Percentiles rank a stretch among this genome's conserved stretches.
Evolutionary conservation across 495 filamentous ascomycete genomes (phyloP).

Genomic region (Haplographium delicatum): DNA sequence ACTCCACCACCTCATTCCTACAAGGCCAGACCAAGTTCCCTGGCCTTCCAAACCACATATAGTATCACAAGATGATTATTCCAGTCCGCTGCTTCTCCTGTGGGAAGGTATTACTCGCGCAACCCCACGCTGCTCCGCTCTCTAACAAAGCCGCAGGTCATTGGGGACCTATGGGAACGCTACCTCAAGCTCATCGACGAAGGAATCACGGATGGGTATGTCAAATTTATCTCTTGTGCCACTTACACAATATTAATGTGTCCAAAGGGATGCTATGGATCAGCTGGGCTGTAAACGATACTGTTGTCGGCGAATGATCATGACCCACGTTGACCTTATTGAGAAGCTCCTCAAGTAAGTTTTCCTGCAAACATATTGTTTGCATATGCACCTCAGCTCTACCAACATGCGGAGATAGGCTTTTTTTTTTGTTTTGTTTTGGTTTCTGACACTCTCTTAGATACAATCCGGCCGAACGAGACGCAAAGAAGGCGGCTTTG

Average conservation of each 20-base stretch:
- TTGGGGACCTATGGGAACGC: constrained; percentile 94
- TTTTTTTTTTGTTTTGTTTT: too few relatives aligned
- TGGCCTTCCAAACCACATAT: neutral
- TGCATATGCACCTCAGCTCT: neutral
- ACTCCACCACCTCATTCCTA: neutral
- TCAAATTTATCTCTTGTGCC: constrained; percentile 15
- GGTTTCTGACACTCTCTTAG: constrained; percentile 14
- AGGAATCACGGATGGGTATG: constrained; percentile 71
- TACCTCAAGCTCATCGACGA: constrained; percentile 83
- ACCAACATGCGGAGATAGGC: too few relatives aligned
- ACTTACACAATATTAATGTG: neutral
- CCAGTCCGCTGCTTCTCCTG: constrained; percentile 98
- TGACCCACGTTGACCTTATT: constrained; percentile 99
- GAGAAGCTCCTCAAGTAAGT: constrained; percentile 90
- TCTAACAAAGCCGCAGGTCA: constrained; percentile 56
- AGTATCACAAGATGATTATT: constrained; percentile 75
- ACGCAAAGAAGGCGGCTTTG: constrained; percentile 24
- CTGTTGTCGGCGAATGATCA: constrained; percentile 97
- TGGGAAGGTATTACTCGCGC: constrained; percentile 66
- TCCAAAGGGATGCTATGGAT: constrained; percentile 81
- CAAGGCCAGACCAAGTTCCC: neutral
- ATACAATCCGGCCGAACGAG: constrained; percentile 30
- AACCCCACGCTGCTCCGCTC: constrained; percentile 1
- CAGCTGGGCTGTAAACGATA: constrained; percentile 88
- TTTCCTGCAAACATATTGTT: neutral